Evolutionary conservation across 1,139 yeast species (phyloP).

Genomic region (Sugiyamaella pinicola): DNA sequence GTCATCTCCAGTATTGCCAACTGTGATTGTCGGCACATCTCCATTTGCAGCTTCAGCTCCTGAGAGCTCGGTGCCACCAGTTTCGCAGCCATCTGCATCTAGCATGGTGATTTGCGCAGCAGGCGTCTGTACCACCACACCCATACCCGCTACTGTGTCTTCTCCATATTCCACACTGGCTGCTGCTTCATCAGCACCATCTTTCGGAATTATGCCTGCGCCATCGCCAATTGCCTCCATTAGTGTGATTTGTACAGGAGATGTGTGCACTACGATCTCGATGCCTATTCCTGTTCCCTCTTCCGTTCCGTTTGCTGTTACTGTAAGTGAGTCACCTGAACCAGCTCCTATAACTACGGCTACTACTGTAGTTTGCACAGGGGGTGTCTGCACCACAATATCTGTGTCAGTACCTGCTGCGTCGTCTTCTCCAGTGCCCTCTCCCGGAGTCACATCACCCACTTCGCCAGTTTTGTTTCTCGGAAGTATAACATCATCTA

Average conservation of each 20-base stretch:
- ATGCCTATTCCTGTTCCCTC: not conserved
- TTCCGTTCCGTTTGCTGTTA: not conserved
- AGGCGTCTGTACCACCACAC: conserved; percentile 3
- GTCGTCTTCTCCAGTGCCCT: not conserved
- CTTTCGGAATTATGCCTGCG: conserved; percentile 1
- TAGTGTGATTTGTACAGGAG: not conserved
- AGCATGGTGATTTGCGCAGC: not conserved
- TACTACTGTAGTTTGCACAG: conserved; percentile 11
- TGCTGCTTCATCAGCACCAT: conserved; percentile 11
- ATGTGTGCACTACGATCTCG: not conserved
- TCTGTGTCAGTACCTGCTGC: not conserved
- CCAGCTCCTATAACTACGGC: not conserved
- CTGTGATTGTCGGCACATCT: not conserved
- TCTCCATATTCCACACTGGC: conserved; percentile 14
- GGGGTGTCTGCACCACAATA: not conserved
- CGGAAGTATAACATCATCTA: too few species aligned
- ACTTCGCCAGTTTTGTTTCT: too few species aligned
- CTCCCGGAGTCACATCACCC: too few species aligned
- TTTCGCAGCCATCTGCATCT: not conserved
- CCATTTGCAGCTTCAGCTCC: not conserved
- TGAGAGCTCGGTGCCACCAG: not conserved
- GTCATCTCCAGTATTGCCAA: not conserved
- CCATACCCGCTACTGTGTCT: not conserved
- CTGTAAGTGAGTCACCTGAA: not conserved
- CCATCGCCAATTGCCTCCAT: not conserved